Conservation (phyloP, 257 asterid species). For the Penstemon davidsonii region DNA sequence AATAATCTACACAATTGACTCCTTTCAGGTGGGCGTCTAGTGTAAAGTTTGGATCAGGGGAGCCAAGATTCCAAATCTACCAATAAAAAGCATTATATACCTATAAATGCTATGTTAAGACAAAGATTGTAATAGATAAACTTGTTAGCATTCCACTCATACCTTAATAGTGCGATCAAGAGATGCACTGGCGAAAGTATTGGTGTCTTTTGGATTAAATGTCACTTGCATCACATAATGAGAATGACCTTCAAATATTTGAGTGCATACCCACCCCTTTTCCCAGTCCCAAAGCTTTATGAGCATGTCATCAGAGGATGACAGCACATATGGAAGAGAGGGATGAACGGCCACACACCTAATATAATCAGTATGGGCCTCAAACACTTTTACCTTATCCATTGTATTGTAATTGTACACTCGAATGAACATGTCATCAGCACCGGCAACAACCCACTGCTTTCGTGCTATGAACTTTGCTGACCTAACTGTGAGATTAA, state of each 20-base stretch:
- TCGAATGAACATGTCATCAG: constrained; percentile 95
- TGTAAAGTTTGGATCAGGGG: constrained; percentile 98
- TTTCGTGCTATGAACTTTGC: constrained; percentile 92
- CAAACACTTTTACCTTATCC: constrained; percentile 96
- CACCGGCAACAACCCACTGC: constrained; percentile 99
- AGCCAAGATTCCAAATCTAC: constrained; percentile 98
- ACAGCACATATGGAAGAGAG: constrained; percentile 87
- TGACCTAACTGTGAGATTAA: constrained; percentile 74
- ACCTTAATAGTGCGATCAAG: constrained; percentile 99
- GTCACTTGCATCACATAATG: constrained; percentile 99
- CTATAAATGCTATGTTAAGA: constrained; percentile 18
- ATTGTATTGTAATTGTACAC: constrained; percentile 95
- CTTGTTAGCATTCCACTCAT: constrained; percentile 1
- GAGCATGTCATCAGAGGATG: constrained; percentile 99
- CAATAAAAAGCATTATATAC: constrained; percentile 29
- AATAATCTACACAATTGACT: constrained; percentile 96
- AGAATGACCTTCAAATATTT: constrained; percentile 98
- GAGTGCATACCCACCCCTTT: constrained; percentile 94
- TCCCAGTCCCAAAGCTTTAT: constrained; percentile 99
- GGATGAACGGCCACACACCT: constrained; percentile 99
- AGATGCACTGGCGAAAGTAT: constrained; percentile 99
- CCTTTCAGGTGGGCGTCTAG: constrained; percentile 97
- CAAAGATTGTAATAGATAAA: neutral
- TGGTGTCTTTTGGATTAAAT: constrained; percentile 95
- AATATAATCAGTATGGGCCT: constrained; percentile 97